A percentile compares a stretch with the other conserved stretches of the same genome.
phyloP scores from a whole-genome alignment of 2,329 filamentous ascomycete genomes.

The Zopfia rhizophila region DNA sequence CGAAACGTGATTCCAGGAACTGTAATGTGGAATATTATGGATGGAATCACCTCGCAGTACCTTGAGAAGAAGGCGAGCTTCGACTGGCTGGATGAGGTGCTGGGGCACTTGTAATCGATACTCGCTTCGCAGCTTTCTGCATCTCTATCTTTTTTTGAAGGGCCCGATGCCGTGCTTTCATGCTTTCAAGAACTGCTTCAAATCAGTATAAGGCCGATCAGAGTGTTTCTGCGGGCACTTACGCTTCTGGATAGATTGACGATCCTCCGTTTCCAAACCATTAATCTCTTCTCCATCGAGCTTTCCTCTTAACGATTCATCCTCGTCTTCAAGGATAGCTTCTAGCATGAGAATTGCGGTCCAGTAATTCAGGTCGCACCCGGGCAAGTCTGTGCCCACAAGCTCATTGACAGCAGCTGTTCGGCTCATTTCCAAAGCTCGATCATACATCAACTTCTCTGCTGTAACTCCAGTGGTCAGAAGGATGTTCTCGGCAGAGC shows the following conservation, averaged over 20 bases:
- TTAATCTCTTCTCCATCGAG: conserved; percentile 61
- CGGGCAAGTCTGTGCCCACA: conserved; percentile 84
- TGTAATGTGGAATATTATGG: too few species aligned
- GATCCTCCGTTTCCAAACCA: conserved; percentile 74
- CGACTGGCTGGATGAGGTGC: conserved; percentile 39
- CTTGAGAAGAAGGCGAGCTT: conserved; percentile 45
- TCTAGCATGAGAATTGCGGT: conserved; percentile 96
- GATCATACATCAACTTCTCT: conserved; percentile 98
- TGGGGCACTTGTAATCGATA: conserved; percentile 45
- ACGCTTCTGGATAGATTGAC: conserved; percentile 79
- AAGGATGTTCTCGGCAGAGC: conserved; percentile 80
- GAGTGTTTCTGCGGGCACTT: conserved; percentile 48
- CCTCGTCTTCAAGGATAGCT: conserved; percentile 89
- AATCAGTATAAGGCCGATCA: conserved; percentile 31
- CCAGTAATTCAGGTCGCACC: conserved; percentile 91
- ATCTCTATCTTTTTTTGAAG: conserved; percentile 58
- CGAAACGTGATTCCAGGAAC: too few species aligned
- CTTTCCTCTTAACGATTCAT: conserved; percentile 61
- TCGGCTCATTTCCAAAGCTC: conserved; percentile 95
- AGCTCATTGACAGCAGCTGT: conserved; percentile 95
- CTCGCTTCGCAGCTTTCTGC: conserved; percentile 51
- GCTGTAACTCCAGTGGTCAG: conserved; percentile 91
- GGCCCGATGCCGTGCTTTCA: conserved; percentile 53
- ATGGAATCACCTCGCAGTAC: conserved; percentile 30
- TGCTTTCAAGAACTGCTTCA: conserved; percentile 58